Conservation (phyloP, 345 rosid species). For the Clarkia xantiana region DNA sequence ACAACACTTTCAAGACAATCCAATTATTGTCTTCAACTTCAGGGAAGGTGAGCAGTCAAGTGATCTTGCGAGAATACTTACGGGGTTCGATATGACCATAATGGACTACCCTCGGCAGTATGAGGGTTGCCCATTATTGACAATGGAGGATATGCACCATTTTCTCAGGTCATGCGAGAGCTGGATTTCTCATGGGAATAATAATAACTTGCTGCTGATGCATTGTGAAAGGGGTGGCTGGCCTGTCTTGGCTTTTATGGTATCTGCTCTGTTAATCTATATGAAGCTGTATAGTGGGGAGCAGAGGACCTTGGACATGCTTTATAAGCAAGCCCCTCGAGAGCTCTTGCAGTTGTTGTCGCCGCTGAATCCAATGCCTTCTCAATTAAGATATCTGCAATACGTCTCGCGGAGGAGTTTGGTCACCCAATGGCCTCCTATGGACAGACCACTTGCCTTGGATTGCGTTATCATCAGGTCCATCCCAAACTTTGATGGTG, state of each 20-base stretch:
- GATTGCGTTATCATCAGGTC: slow-evolving; percentile 74
- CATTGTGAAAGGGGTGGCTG: slow-evolving; percentile 87
- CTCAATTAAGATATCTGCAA: slow-evolving; percentile 78
- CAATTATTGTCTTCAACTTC: slow-evolving; percentile 76
- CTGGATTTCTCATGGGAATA: slow-evolving; percentile 80
- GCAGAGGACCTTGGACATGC: slow-evolving; percentile 80
- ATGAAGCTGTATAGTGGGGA: slow-evolving; percentile 77
- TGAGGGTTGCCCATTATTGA: slow-evolving; percentile 74
- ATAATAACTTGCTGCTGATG: slow-evolving; percentile 68
- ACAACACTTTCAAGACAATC: slow-evolving; percentile 65
- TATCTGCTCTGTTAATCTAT: slow-evolving; percentile 70
- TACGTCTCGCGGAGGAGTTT: slow-evolving; percentile 83
- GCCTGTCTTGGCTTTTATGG: slow-evolving; percentile 77
- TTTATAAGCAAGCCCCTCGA: slow-evolving; percentile 77
- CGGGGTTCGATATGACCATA: slow-evolving; percentile 63
- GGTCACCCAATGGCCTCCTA: slow-evolving; percentile 87
- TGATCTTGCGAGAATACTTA: slow-evolving; percentile 38
- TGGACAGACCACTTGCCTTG: slow-evolving; percentile 73
- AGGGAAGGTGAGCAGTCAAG: slow-evolving; percentile 57
- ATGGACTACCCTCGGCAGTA: slow-evolving; percentile 97
- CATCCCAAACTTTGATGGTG: slow-evolving; percentile 56
- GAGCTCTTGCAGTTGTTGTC: slow-evolving; percentile 72
- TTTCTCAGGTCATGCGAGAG: slow-evolving; percentile 86
- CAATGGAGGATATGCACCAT: slow-evolving; percentile 83
- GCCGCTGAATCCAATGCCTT: slow-evolving; percentile 74